A percentile compares a stretch with the other conserved stretches of the same genome.
Conservation (phyloP, 208 protist species). For the Wallacemonas rigidus region DNA sequence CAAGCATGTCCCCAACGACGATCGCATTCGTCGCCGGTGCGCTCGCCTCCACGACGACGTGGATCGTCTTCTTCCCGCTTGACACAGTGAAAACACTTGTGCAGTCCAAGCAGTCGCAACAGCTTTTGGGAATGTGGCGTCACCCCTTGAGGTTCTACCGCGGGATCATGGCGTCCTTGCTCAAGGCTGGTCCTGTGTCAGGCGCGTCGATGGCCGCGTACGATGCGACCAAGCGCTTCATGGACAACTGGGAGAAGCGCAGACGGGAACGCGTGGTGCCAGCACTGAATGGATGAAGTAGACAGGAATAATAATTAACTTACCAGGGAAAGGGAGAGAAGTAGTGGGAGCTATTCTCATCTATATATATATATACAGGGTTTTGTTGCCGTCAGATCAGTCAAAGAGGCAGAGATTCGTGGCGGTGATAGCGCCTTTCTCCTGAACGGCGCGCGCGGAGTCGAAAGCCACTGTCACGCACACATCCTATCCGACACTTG, state of each 20-base stretch:
- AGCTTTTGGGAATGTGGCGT: conserved; percentile 22
- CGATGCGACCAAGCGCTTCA: conserved; percentile 39
- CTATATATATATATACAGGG: neutral
- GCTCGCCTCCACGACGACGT: conserved; percentile 69
- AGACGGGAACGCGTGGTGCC: neutral
- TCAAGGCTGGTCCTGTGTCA: conserved; percentile 77
- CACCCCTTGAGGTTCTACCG: conserved; percentile 49
- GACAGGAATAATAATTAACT: too few species aligned
- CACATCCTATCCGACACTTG: too few species aligned
- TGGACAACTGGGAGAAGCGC: conserved; percentile 13
- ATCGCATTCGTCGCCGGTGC: conserved; percentile 62
- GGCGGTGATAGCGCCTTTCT: too few species aligned
- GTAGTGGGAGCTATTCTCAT: neutral
- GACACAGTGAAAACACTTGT: conserved; percentile 89
- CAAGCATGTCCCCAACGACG: conserved; percentile 13
- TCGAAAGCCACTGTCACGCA: too few species aligned
- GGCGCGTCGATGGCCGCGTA: conserved; percentile 80
- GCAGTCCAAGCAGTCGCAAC: conserved; percentile 58
- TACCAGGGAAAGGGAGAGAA: neutral
- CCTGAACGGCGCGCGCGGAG: too few species aligned
- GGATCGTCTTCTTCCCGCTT: conserved; percentile 75
- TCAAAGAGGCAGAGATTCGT: too few species aligned
- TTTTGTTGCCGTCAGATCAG: too few species aligned
- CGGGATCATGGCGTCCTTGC: conserved; percentile 70
- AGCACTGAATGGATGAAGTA: neutral